phyloP scores from a whole-genome alignment of 2,329 filamentous ascomycete species.

The Penicillium sp. region DNA sequence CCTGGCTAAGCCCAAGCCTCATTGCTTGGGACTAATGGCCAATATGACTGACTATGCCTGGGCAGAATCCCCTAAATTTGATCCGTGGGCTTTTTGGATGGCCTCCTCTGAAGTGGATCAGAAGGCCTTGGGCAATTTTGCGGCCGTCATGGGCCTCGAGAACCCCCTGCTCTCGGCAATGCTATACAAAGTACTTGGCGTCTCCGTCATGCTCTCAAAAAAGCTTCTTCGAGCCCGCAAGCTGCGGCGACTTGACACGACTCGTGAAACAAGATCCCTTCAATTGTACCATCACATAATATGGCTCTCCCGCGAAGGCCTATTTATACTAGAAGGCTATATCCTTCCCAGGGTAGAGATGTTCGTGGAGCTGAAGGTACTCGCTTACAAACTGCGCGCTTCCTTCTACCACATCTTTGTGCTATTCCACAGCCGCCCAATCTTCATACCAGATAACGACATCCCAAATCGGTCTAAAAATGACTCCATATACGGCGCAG shows the following conservation, averaged over 20 bases:
- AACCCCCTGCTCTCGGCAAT: constrained; percentile 73
- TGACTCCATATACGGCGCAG: constrained; percentile 37
- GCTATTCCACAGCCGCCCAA: constrained; percentile 87
- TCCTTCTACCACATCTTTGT: constrained; percentile 97
- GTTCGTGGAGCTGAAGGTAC: constrained; percentile 79
- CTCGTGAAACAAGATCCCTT: constrained; percentile 74
- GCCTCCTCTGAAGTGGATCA: constrained; percentile 96
- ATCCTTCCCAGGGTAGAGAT: constrained; percentile 79
- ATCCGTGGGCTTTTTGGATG: constrained; percentile 59
- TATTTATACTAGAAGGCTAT: constrained; percentile 81
- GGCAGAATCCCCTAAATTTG: constrained; percentile 32
- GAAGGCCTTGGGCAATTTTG: constrained; percentile 90
- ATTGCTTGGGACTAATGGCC: background rate
- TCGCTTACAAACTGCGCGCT: constrained; percentile 86
- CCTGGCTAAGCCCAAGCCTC: background rate
- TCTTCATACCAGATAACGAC: constrained; percentile 60
- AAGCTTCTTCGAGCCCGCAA: constrained; percentile 81
- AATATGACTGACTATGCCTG: constrained; percentile 31
- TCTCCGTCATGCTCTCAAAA: constrained; percentile 82
- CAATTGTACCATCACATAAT: constrained; percentile 88
- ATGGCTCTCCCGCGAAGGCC: constrained; percentile 89
- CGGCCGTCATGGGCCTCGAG: constrained; percentile 72
- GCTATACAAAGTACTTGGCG: constrained; percentile 85
- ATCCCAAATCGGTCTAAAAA: constrained; percentile 22
- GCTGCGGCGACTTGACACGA: constrained; percentile 75